Base-by-base conservation (phyloP, 169 alveolate species). In the Babesia bigemina region DNA sequence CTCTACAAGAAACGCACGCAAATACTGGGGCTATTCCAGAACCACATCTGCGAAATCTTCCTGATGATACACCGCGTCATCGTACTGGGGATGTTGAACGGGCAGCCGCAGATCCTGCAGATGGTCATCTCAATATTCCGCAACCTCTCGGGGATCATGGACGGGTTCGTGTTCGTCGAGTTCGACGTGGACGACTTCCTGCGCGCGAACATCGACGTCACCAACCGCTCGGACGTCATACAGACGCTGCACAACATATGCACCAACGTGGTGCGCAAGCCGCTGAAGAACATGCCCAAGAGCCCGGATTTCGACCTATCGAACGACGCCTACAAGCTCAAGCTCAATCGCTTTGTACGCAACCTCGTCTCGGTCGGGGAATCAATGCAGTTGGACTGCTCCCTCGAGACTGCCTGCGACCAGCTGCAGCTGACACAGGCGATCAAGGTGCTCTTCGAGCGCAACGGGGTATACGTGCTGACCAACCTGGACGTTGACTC, bases 171-270 rank as follows among this genome's bases (percentile, higher is more conserved):
- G n/a, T 81, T 81, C 58, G 66, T 81, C 19, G 79, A 59, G 22
- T 81, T 81, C 29, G 85, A 81, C 60, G 78, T 81, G 39, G 88
- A 81, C 39, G 88, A 71, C 22, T 81, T 81, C 57, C 70, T 81
- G 28, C 44, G 67, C 49, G 62, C 49, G 22, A 58, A 81, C 44
- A 48, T 75, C 9, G 63, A 45, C 44, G 24, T 59, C 3, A 66
- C 28, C 22, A 74, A 81, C 11, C 22, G 70, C 22, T 81, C 84
- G 58, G 88, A 81, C 26, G 60, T 81, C 1, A 74, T 81, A 19
- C 88, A 81, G 48, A 72, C 85, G 53, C 24, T 81, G 39, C 69
- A 70, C 33, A 70, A 81, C 61, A 72, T 81, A 10, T 81, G 85
- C 79, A 29, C 57, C 33, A 74, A 70, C 65, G 58, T 78, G 36